These are phyloP conservation scores for Globisporangium paddicum DNA, from an alignment of 352 stramenopile species.

Conservation along the genomic window DNA sequence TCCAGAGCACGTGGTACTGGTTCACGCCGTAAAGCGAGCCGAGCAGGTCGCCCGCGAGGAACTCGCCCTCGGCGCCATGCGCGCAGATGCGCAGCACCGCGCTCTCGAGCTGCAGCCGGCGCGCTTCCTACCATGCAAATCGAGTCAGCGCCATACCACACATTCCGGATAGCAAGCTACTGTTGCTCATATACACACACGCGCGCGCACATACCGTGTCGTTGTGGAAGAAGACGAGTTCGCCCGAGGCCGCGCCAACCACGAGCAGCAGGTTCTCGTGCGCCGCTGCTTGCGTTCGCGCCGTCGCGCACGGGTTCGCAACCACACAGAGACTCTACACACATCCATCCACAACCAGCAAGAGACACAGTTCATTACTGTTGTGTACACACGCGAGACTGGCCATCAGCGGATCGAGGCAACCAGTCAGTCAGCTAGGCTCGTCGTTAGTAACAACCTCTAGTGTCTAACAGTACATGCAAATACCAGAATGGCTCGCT, in stretches of 20 bases:
- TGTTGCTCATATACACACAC: neutral
- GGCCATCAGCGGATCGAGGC: neutral
- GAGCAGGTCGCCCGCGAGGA: constrained; percentile 36
- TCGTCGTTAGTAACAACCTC: too few relatives aligned
- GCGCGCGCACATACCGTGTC: constrained; percentile 19
- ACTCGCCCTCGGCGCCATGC: constrained; percentile 24
- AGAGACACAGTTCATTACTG: neutral
- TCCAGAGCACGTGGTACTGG: constrained; percentile 51
- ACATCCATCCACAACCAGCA: neutral
- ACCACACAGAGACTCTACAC: constrained; percentile 19
- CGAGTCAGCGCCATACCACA: neutral
- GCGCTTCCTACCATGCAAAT: constrained; percentile 45
- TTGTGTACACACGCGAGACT: neutral
- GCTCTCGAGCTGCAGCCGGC: constrained; percentile 43
- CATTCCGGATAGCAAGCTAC: too few relatives aligned
- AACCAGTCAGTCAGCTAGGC: neutral
- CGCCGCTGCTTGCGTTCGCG: constrained; percentile 4
- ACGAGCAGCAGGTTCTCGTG: constrained; percentile 26
- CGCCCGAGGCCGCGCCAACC: constrained; percentile 30
- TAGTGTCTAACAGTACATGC: too few relatives aligned
- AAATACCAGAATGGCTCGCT: constrained; percentile 13
- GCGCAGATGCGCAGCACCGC: constrained; percentile 32
- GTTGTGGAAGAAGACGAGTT: constrained; percentile 44
- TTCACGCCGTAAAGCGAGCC: constrained; percentile 49
- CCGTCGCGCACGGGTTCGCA: neutral